These are phyloP conservation scores for Claviceps quebecensis DNA, from an alignment of 2,329 filamentous ascomycete genomes.

Conservation along the genomic window DNA sequence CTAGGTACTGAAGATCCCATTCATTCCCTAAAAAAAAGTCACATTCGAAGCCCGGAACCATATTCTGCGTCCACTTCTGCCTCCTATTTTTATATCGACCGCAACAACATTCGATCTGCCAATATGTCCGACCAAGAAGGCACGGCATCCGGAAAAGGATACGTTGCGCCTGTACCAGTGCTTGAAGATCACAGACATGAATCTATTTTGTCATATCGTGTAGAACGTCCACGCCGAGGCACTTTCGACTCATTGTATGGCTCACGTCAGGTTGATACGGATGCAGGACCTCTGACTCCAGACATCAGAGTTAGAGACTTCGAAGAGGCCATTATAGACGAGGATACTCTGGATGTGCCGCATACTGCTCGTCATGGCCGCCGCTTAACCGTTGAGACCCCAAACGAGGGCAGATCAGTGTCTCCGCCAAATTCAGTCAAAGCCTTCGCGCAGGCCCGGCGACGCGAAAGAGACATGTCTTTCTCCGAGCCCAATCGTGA, in stretches of 20 bases:
- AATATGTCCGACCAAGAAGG: conserved; percentile 57
- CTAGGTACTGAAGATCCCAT: conserved; percentile 17
- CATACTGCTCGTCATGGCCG: conserved; percentile 31
- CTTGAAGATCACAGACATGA: conserved; percentile 79
- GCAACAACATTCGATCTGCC: background rate
- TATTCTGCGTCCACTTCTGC: background rate
- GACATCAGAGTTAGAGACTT: conserved; percentile 58
- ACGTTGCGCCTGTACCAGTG: conserved; percentile 61
- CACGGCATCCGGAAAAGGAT: conserved; percentile 44
- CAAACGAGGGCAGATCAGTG: conserved; percentile 48
- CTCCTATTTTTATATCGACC: background rate
- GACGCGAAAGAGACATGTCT: conserved; percentile 61
- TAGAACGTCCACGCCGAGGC: conserved; percentile 50
- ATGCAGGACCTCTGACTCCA: conserved; percentile 15
- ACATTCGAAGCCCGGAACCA: background rate
- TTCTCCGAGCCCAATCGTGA: conserved; percentile 34
- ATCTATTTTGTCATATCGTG: conserved; percentile 42
- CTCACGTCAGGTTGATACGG: conserved; percentile 30
- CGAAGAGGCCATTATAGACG: conserved; percentile 63
- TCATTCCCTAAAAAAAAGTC: background rate
- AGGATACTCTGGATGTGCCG: conserved; percentile 52
- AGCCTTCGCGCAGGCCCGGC: conserved; percentile 83
- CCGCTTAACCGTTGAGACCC: conserved; percentile 42
- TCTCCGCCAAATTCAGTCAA: conserved; percentile 97
- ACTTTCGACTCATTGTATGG: conserved; percentile 60